Evolutionary conservation across 495 filamentous ascomycete genomes (phyloP).

Genomic region (Aspergillus wentii): DNA sequence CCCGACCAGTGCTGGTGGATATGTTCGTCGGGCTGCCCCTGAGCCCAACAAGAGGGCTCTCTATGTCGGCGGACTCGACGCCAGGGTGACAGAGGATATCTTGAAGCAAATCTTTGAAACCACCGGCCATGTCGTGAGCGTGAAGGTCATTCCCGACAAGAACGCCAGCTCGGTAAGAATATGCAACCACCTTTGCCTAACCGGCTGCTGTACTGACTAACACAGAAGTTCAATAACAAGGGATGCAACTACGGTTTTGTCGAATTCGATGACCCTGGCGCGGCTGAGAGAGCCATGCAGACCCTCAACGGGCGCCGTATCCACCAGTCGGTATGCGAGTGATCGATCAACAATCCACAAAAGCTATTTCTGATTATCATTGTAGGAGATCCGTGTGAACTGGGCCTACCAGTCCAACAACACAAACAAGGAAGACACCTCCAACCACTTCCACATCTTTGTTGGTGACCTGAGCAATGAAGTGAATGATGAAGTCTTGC

Average conservation of each 20-base stretch:
- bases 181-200: too few relatives aligned
- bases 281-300: conserved; percentile 94
- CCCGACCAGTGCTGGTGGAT: conserved; percentile 71
- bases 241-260: conserved; percentile 99
- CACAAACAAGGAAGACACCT: conserved; percentile 93
- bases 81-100: conserved; percentile 93
- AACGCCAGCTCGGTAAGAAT: conserved; percentile 70
- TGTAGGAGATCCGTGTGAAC: conserved; percentile 96
- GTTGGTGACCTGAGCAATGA: conserved; percentile 98
- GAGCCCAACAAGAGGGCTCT: conserved; percentile 98
- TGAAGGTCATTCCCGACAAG: conserved; percentile 99
- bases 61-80: conserved; percentile 94
- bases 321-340: conserved; percentile 75
- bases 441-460: conserved; percentile 98
- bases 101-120: conserved; percentile 98
- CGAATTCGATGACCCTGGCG: conserved; percentile 96
- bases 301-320: conserved; percentile 93
- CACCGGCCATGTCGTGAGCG: conserved; percentile 93
- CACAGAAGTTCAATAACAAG: conserved; percentile 68
- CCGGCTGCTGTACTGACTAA: too few relatives aligned
- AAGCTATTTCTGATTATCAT: conserved; percentile 9
- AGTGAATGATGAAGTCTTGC: conserved; percentile 93
- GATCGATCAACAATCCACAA: conserved; percentile 1
- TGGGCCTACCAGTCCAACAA: conserved; percentile 99
- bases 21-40: conserved; percentile 85